These are phyloP conservation scores for Fonsecaea pedrosoi DNA, from an alignment of 2,329 filamentous ascomycete species.

Conservation along the genomic window DNA sequence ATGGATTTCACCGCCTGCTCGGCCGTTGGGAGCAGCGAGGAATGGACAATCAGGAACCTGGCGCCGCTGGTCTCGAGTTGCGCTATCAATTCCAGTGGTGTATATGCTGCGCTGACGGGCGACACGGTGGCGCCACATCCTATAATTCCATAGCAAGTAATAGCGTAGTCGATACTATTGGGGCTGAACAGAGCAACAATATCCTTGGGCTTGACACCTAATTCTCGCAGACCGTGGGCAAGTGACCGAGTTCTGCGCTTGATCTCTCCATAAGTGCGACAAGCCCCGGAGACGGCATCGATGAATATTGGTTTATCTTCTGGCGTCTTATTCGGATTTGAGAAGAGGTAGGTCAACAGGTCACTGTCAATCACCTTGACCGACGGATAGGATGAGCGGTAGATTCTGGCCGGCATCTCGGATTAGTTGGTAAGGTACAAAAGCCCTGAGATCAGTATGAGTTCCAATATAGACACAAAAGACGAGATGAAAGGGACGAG, in stretches of 20 bases:
- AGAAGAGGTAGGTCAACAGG: conserved; percentile 30
- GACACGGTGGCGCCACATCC: conserved; percentile 84
- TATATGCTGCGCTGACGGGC: conserved; percentile 87
- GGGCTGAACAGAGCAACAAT: conserved; percentile 70
- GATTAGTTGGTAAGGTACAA: background rate
- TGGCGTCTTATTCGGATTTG: conserved; percentile 30
- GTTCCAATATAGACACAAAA: background rate
- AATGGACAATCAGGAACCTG: conserved; percentile 76
- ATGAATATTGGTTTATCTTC: conserved; percentile 33
- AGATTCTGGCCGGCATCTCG: conserved; percentile 28
- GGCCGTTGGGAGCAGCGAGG: conserved; percentile 68
- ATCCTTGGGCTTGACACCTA: conserved; percentile 56
- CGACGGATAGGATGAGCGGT: conserved; percentile 23
- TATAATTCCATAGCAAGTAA: conserved; percentile 76
- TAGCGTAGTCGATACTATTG: conserved; percentile 83
- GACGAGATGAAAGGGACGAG: background rate
- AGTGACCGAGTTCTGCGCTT: conserved; percentile 28
- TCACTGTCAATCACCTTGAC: conserved; percentile 29
- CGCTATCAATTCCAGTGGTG: conserved; percentile 78
- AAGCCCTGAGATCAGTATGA: background rate
- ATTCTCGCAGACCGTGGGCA: conserved; percentile 28
- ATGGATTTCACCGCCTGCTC: conserved; percentile 67
- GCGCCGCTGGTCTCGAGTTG: conserved; percentile 81
- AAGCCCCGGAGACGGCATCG: conserved; percentile 28
- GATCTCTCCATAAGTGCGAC: conserved; percentile 28